Evolutionary conservation across 2,329 filamentous ascomycete genomes (phyloP), one percentile per base, ranked within the genome.

Genomic region (Coleophoma crateriformis): DNA sequence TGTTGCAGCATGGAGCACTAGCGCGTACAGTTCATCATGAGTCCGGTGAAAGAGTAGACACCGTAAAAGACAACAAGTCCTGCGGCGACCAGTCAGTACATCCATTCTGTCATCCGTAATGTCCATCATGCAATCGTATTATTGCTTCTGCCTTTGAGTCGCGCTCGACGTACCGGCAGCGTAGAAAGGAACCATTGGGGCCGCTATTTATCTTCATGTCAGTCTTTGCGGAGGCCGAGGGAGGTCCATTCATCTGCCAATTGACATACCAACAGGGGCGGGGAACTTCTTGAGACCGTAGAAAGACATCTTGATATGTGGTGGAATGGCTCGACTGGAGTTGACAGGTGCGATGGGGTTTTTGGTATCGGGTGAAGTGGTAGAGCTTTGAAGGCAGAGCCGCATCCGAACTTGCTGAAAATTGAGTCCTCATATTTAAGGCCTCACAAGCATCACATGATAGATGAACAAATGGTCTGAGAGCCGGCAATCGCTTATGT

Each of bases 101-200:
- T 27, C 27, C 27, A 27, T 33, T 40, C 8, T 19, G 11, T 10
- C 6, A 27, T 45, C 14, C n/a, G 38, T 46, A 37, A 32, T 43
- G 33, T 15, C 14, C 15, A 4, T 19, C 33, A 14, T 17, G 13
- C 38, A 33, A 42, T 45, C 45, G 46, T 39, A 22, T 32, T 20
- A 6, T 33, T 32, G 19, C 20, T 17, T 54, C 43, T 33, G n/a
- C 45, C 27, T 33, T 45, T 15, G 22, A 10, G 38, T 49, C n/a
- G 40, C 35, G 32, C 15, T 49, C 37, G 34, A 78, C 88, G 68
- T 94, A 96, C 92, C 90, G 70, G 92, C 92, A 72, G 81, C 79
- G 79, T 91, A 94, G 83, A 97, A 97, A 63, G 92, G 92, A 71
- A 82, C 84, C 85, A 95, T 85, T 64, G 92, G 90, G 79, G 82